Base-by-base conservation (phyloP, 2,329 filamentous ascomycete species). In the Curvularia verruculosa region DNA sequence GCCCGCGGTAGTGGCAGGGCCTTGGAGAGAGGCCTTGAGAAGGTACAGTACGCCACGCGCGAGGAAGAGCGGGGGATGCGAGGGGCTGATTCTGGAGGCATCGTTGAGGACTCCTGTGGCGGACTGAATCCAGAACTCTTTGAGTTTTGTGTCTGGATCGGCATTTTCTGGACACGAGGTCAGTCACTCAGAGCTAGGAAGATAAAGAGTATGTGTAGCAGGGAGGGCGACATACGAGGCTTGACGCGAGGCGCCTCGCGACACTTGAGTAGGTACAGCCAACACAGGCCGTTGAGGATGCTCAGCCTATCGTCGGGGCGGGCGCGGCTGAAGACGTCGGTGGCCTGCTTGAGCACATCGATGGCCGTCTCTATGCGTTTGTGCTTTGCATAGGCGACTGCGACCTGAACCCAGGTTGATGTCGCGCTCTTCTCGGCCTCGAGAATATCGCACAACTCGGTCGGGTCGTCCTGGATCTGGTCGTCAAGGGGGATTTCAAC, bases 351-450 rank as follows among this genome's bases (percentile, higher is more conserved):
- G 65, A 89, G 77, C 52, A 89, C 87, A 60, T 89, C 86, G 59
- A 89, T 85, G 49, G 87, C 87, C 79, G 95, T 90, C 73, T 97
- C 93, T 60, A 95, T 86, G 79, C 96, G 96, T 73, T 89, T 88
- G 79, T 96, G 92, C 80, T 98, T 99, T 39, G 95, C 94, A 73
- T 99, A 99, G 46, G 94, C 94, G 57, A 98, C 84, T 40, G 96
- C 91, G 65, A 98, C 95, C n/a, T 92, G 94, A 83, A 99, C 94
- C 96, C 96, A 99, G 67, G 96, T 96, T 50, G 89, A 91, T 70
- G 94, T 92, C 36, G 91, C 89, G 15, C 92, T 93, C 71, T 89
- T 88, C 77, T 99, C 96, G 72, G 95, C 96, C 79, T 99, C 94
- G 62, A 99, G 87, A 49, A 99, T 84, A 28, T 91, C 95, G 77